Evolutionary conservation across 2,329 filamentous ascomycete species (phyloP), one percentile per base, ranked within the genome.

Genomic region (Ambrosiella xylebori): DNA sequence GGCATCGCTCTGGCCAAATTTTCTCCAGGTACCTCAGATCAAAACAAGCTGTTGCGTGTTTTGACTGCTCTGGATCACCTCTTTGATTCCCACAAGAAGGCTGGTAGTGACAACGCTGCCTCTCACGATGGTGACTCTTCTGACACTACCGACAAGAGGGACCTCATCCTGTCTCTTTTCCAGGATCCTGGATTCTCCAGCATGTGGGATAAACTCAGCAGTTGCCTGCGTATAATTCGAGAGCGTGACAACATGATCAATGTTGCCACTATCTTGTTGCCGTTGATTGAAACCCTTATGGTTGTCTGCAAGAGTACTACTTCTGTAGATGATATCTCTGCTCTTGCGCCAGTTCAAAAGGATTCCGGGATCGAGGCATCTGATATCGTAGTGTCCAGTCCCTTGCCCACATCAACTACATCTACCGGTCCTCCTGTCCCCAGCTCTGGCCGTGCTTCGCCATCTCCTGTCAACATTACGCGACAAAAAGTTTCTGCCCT

Each of bases 231-330:
- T 59, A 85, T 88, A 7, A 96, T 98, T 64, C 86, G 88, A 56
- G 81, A 94, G 69, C 86, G 90, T 59, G 90, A 95, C 68, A 94
- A 88, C 67, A 93, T 97, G 84, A 81, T 97, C 66, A 96, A 95
- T 65, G 90, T 98, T 59, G 94, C 93, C 37, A 97, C 91, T 0
- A 97, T 97, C 62, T 77, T 98, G 35, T 75, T 97, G 40, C 93
- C 93, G 37, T 75, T 98, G 37, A 96, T 98, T 61, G 93, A 98
- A 70, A 88, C 90, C 5, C 76, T 98, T 61, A 98, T 98, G 93
- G 93, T 98, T 57, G 90, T 98, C 36, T 98, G 94, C 78, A 98
- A 97, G 75, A 97, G 97, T 69, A 95, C 89, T 7, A 86, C 88
- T 1, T 75, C 89, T 57, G 84, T 83, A 66, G 86, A 93, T 61